Percentiles rank a stretch among this genome's conserved stretches.
These are phyloP conservation scores for Gastrolobium bilobum DNA, from an alignment of 306 rosid species.

Conservation along the genomic window DNA sequence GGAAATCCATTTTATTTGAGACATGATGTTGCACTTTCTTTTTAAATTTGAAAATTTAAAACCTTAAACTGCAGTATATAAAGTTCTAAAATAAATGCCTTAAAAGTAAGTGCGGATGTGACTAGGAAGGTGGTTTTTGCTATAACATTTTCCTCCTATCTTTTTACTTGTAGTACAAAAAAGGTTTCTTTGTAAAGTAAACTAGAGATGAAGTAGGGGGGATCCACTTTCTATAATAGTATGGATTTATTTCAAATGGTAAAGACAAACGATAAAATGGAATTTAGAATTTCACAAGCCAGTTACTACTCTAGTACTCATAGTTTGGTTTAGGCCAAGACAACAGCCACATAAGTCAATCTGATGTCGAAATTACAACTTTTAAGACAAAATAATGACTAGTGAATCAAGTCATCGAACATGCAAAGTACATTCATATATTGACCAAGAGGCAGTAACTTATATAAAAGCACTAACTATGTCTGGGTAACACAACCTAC, in stretches of 20 bases:
- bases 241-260: neutral
- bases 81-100: neutral
- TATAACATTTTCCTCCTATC: neutral
- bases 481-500: neutral
- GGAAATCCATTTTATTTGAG: neutral
- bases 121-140: neutral
- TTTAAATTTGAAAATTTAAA: slow-evolving; percentile 2
- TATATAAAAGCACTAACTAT: neutral
- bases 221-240: neutral
- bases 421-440: neutral
- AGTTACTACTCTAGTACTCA: neutral
- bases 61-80: neutral
- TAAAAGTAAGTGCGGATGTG: neutral
- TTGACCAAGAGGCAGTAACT: neutral
- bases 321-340: neutral
- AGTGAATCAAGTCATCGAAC: neutral
- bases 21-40: neutral
- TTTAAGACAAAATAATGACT: neutral
- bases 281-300: neutral
- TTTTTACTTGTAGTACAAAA: neutral
- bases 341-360: neutral
- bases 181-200: neutral
- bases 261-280: neutral
- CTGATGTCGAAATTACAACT: neutral
- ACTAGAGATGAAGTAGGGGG: neutral